These are phyloP conservation scores for Saturnispora silvae DNA, from an alignment of 805 yeast species.

Conservation along the genomic window DNA sequence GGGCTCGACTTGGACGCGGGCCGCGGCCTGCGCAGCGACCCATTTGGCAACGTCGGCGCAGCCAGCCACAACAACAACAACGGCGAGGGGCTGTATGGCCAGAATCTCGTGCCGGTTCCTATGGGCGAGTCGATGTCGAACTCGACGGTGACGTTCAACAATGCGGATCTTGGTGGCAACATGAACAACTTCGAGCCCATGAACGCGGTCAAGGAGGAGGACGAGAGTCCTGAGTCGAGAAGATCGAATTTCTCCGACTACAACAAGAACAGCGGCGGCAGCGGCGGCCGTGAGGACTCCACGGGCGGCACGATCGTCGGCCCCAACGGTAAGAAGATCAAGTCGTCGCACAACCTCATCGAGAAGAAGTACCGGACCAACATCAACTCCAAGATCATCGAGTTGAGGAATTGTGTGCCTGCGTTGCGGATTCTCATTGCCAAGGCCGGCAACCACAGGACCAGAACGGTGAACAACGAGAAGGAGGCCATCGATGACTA, in stretches of 20 bases:
- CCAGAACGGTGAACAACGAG: slow-evolving; percentile 27
- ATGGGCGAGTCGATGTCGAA: slow-evolving; percentile 24
- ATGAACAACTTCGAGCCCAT: slow-evolving; percentile 6
- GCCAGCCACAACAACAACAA: neutral
- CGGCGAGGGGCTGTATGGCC: slow-evolving; percentile 12
- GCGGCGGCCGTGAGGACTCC: slow-evolving; percentile 9
- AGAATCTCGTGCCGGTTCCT: slow-evolving; percentile 16
- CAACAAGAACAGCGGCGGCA: slow-evolving; percentile 3
- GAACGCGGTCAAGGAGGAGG: slow-evolving; percentile 5
- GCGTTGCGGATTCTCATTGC: slow-evolving; percentile 42
- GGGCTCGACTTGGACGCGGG: slow-evolving; percentile 9
- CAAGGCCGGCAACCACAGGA: slow-evolving; percentile 27
- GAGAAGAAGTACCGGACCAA: slow-evolving; percentile 77
- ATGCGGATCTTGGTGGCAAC: slow-evolving; percentile 1
- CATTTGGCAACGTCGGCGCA: no score
- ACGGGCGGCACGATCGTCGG: slow-evolving; percentile 9
- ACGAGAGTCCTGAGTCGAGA: slow-evolving; percentile 9
- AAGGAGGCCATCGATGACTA: slow-evolving; percentile 33
- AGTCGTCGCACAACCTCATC: slow-evolving; percentile 69
- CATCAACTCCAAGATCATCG: slow-evolving; percentile 63
- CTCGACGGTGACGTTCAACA: slow-evolving; percentile 21
- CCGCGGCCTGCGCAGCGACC: neutral
- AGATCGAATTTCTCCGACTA: slow-evolving; percentile 8
- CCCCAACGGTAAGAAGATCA: slow-evolving; percentile 31
- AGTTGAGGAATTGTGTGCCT: slow-evolving; percentile 72